Percentiles rank a stretch among this genome's conserved stretches.
Evolutionary conservation across 1,284 basidiomycete species (phyloP).

Genomic region (Irpex lacteus): DNA sequence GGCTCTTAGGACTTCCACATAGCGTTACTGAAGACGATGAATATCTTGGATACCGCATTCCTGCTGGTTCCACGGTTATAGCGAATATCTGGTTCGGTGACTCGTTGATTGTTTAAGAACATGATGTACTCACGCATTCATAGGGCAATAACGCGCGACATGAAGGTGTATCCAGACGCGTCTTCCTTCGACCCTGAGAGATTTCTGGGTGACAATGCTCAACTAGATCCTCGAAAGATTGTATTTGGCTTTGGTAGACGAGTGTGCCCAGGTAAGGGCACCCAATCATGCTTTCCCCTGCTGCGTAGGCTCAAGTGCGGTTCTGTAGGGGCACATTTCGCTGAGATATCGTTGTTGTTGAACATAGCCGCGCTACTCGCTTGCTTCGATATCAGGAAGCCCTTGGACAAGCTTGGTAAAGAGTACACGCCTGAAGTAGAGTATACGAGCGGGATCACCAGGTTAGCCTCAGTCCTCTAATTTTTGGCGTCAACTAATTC

Average conservation of each 20-base stretch:
- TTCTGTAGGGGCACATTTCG: too few species aligned
- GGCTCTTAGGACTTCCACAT: too few species aligned
- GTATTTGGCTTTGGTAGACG: conserved; percentile 22
- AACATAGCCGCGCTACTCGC: too few species aligned
- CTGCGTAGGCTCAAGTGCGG: too few species aligned
- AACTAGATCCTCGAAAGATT: background rate
- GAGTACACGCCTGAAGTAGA: too few species aligned
- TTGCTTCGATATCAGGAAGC: too few species aligned
- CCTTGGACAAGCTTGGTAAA: too few species aligned
- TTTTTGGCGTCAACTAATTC: too few species aligned
- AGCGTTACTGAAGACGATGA: background rate
- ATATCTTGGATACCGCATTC: background rate
- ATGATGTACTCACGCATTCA: background rate
- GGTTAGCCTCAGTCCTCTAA: too few species aligned
- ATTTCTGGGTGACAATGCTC: conserved; percentile 10
- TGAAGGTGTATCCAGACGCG: conserved; percentile 15
- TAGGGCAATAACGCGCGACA: conserved; percentile 22
- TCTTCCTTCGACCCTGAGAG: conserved; percentile 21
- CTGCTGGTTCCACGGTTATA: background rate
- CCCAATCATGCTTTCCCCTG: too few species aligned
- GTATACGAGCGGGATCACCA: too few species aligned
- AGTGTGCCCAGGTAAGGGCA: conserved; percentile 1
- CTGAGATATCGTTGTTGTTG: too few species aligned
- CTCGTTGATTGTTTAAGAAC: background rate
- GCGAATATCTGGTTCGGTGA: background rate